Evolutionary conservation across 2,329 filamentous ascomycete species (phyloP).

Genomic region (Tolypocladium cylindrosporum): DNA sequence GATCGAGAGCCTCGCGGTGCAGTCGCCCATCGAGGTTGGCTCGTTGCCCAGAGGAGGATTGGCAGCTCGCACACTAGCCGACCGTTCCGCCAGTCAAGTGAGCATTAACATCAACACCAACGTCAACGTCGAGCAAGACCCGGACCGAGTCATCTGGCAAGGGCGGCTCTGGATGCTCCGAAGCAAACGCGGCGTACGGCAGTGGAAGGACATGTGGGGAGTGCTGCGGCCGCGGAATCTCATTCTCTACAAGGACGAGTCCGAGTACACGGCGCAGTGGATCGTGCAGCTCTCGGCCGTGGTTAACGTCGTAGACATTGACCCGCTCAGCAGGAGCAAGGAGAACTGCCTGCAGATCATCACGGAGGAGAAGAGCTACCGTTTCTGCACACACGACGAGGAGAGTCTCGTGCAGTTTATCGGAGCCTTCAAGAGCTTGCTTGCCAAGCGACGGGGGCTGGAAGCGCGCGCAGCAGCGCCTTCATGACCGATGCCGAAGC

Average conservation of each 20-base stretch:
- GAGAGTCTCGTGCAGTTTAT: conserved; percentile 75
- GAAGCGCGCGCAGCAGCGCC: conserved; percentile 36
- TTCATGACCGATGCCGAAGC: neutral
- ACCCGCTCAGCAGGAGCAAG: conserved; percentile 78
- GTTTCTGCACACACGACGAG: conserved; percentile 70
- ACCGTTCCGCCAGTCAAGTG: conserved; percentile 52
- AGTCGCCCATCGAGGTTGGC: conserved; percentile 18
- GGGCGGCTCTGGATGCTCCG: conserved; percentile 81
- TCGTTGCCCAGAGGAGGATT: conserved; percentile 14
- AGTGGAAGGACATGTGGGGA: conserved; percentile 94
- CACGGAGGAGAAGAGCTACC: conserved; percentile 77
- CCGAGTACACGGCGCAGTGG: conserved; percentile 78
- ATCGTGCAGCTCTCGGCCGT: conserved; percentile 71
- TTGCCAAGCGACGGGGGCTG: conserved; percentile 59
- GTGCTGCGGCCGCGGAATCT: conserved; percentile 79
- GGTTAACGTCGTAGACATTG: conserved; percentile 86
- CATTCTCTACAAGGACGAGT: conserved; percentile 85
- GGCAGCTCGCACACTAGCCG: conserved; percentile 22
- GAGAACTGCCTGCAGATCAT: conserved; percentile 85
- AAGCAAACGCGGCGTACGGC: conserved; percentile 69
- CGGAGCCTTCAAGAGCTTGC: conserved; percentile 80
- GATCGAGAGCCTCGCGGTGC: conserved; percentile 37
- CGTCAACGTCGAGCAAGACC: conserved; percentile 45
- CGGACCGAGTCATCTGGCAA: conserved; percentile 87
- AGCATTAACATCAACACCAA: conserved; percentile 31